These are phyloP conservation scores for Penicillium coffeae DNA, from an alignment of 495 filamentous ascomycete species.

Conservation along the genomic window DNA sequence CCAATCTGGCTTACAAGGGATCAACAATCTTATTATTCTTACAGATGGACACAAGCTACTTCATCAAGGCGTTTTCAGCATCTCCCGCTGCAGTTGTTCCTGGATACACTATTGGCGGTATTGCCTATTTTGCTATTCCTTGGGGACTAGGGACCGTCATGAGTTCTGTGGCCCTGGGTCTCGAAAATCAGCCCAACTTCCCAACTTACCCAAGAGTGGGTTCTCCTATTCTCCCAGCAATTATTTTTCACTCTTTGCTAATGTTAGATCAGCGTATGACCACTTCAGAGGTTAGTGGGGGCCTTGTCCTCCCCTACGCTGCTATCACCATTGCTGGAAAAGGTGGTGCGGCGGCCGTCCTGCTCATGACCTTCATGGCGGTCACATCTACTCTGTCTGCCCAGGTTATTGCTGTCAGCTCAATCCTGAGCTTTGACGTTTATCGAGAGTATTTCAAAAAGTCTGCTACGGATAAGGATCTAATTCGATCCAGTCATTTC, in stretches of 20 bases:
- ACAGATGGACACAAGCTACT: conserved; percentile 45
- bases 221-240: background rate
- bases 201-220: conserved; percentile 42
- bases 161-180: conserved; percentile 36
- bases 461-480: conserved; percentile 32
- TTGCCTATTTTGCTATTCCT: conserved; percentile 43
- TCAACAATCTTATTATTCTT: background rate
- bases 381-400: conserved; percentile 41
- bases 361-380: conserved; percentile 46
- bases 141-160: conserved; percentile 42
- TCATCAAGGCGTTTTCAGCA: conserved; percentile 45
- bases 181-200: conserved; percentile 39
- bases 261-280: conserved; percentile 30
- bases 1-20: too few relatives aligned
- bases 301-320: conserved; percentile 41
- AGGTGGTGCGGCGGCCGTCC: conserved; percentile 36
- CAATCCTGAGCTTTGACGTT: conserved; percentile 39
- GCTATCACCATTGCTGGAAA: conserved; percentile 41
- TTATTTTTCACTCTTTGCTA: background rate
- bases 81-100: conserved; percentile 36
- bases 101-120: conserved; percentile 42
- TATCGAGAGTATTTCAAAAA: conserved; percentile 46
- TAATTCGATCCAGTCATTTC: conserved; percentile 38
- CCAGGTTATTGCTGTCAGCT: conserved; percentile 42
- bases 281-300: conserved; percentile 31